Percentiles rank a stretch among this genome's conserved stretches.
Evolutionary conservation across 164 flowering plant species (phyloP).

Genomic region (Chimonanthus salicifolius): DNA sequence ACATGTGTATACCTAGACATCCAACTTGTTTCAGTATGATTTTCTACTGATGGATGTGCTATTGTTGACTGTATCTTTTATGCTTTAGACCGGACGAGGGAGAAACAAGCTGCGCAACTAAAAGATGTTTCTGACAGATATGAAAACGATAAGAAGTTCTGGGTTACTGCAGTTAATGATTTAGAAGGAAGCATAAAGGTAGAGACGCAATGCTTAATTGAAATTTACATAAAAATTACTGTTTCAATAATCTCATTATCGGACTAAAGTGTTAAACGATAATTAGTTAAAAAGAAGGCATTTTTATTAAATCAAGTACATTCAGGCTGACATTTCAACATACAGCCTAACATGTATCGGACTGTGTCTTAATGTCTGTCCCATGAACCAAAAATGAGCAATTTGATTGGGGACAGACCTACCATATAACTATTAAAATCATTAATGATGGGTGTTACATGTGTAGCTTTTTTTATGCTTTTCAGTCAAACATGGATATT

Average conservation of each 20-base stretch:
- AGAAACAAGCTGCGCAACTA: constrained; percentile 48
- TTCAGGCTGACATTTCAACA: not conserved
- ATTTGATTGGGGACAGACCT: too few species aligned
- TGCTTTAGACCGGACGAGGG: constrained; percentile 49
- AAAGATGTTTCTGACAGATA: constrained; percentile 47
- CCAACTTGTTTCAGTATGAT: not conserved
- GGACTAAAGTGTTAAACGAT: not conserved
- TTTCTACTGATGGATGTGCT: not conserved
- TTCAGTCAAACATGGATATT: not conserved
- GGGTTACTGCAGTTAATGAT: constrained; percentile 43
- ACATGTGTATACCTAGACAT: too few species aligned
- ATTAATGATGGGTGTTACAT: not conserved
- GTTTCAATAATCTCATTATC: not conserved
- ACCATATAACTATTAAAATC: not conserved
- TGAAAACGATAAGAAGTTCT: constrained; percentile 48
- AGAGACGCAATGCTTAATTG: not conserved
- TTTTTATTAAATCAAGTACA: not conserved
- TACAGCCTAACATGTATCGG: not conserved
- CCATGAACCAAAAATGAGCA: not conserved
- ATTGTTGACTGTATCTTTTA: not conserved
- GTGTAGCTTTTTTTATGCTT: not conserved
- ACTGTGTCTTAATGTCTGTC: not conserved
- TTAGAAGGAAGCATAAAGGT: constrained; percentile 64
- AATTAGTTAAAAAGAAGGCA: not conserved
- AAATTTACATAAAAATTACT: not conserved